These are phyloP conservation scores for Pseudocercospora musae DNA, from an alignment of 2,329 filamentous ascomycete species.

Conservation along the genomic window DNA sequence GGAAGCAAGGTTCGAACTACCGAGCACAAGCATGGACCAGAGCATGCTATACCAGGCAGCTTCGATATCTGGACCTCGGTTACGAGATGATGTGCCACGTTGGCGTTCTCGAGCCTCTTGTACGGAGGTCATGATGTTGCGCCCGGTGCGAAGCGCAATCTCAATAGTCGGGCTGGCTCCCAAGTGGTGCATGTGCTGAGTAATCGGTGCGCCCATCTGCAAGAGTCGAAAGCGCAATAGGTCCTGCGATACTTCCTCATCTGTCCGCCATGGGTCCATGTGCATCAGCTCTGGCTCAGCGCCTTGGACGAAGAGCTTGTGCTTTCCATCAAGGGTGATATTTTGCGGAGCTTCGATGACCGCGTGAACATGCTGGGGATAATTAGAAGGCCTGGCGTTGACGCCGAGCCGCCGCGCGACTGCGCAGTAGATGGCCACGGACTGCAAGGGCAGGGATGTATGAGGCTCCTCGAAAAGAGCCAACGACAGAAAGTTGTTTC, in stretches of 20 bases:
- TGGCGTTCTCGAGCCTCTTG: slow-evolving; percentile 45
- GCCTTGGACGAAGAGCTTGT: slow-evolving; percentile 22
- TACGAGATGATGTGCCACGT: slow-evolving; percentile 15
- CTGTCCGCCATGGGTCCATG: slow-evolving; percentile 74
- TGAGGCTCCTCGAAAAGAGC: slow-evolving; percentile 70
- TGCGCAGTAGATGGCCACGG: slow-evolving; percentile 79
- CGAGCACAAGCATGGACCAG: slow-evolving; percentile 60
- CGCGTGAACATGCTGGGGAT: slow-evolving; percentile 81
- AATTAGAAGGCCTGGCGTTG: slow-evolving; percentile 72
- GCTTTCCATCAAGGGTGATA: slow-evolving; percentile 39
- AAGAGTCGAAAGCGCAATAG: slow-evolving; percentile 59
- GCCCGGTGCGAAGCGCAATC: slow-evolving; percentile 70
- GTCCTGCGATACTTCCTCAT: slow-evolving; percentile 60
- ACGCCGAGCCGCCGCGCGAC: slow-evolving; percentile 72
- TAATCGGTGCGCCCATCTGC: slow-evolving; percentile 42
- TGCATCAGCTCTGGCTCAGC: slow-evolving; percentile 54
- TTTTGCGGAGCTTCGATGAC: slow-evolving; percentile 62
- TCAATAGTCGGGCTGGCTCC: slow-evolving; percentile 61
- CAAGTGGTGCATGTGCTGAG: slow-evolving; percentile 54
- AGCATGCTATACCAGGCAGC: slow-evolving; percentile 68
- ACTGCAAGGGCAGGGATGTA: slow-evolving; percentile 80
- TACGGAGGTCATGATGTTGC: slow-evolving; percentile 76
- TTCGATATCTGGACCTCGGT: slow-evolving; percentile 48
- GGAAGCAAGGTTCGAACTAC: slow-evolving; percentile 27
- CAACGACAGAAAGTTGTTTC: slow-evolving; percentile 84